These are phyloP conservation scores for Hymenochaete sp. DNA, from an alignment of 1,284 basidiomycete species.

Conservation along the genomic window DNA sequence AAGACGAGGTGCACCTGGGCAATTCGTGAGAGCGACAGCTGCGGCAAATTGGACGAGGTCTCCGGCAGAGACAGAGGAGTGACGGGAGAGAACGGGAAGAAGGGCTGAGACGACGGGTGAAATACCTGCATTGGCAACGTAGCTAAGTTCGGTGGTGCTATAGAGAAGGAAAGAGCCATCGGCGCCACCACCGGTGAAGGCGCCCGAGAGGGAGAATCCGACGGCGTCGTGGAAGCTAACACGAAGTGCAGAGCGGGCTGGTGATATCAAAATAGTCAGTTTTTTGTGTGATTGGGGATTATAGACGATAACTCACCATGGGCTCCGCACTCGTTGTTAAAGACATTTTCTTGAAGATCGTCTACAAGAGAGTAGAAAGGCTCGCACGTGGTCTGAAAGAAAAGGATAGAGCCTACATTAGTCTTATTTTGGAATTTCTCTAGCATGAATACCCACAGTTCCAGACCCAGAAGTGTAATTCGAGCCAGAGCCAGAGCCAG, in stretches of 20 bases:
- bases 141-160: constrained; percentile 11
- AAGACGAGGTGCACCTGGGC: constrained; percentile 18
- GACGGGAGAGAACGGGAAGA: constrained; percentile 6
- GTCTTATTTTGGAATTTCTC: too few relatives aligned
- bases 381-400: too few relatives aligned
- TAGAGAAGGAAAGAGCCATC: constrained; percentile 20
- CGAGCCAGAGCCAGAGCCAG: too few relatives aligned
- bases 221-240: constrained; percentile 20
- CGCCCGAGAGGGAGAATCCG: constrained; percentile 14
- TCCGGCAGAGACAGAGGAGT: constrained; percentile 18
- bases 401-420: too few relatives aligned
- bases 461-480: too few relatives aligned
- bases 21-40: constrained; percentile 19
- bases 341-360: constrained; percentile 18
- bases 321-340: constrained; percentile 17
- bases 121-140: constrained; percentile 17
- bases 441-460: too few relatives aligned
- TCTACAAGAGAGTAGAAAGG: constrained; percentile 16
- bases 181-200: constrained; percentile 17
- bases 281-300: background rate
- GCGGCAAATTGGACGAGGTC: constrained; percentile 22
- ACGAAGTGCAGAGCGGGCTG: constrained; percentile 16
- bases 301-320: constrained; percentile 4
- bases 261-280: background rate
- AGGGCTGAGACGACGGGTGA: constrained; percentile 14